Conservation (phyloP, 768 basidiomycete genomes). For the Zangia roseola region DNA sequence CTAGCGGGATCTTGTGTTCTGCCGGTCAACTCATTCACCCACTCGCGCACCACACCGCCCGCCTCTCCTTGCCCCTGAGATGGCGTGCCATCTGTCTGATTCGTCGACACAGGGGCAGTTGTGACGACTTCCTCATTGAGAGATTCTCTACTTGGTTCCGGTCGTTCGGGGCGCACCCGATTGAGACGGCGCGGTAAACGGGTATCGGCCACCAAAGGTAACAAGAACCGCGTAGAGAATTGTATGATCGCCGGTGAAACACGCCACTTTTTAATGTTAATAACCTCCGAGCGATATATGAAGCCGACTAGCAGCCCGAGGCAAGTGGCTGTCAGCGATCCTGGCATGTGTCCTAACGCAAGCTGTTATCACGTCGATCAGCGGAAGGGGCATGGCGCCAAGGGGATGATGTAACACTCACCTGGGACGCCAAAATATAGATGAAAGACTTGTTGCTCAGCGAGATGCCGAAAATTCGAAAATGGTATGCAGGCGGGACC, state of each 20-base stretch:
- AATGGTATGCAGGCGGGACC: constrained; percentile 74
- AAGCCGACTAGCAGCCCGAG: constrained; percentile 72
- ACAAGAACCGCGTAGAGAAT: constrained; percentile 56
- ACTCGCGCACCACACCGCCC: constrained; percentile 62
- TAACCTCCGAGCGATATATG: constrained; percentile 80
- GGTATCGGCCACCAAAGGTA: constrained; percentile 66
- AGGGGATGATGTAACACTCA: constrained; percentile 29
- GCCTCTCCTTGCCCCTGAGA: constrained; percentile 24
- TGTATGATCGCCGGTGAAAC: constrained; percentile 57
- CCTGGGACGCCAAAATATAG: constrained; percentile 74
- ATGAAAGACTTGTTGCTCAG: constrained; percentile 75
- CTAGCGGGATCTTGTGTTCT: constrained; percentile 53
- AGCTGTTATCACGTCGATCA: constrained; percentile 45
- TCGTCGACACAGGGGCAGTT: constrained; percentile 43
- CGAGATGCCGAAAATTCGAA: constrained; percentile 70
- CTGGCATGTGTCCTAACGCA: constrained; percentile 62
- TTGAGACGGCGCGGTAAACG: constrained; percentile 64
- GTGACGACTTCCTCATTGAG: constrained; percentile 62
- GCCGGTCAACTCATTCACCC: constrained; percentile 80
- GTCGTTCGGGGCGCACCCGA: constrained; percentile 67
- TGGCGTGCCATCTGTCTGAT: constrained; percentile 21
- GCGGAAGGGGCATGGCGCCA: neutral
- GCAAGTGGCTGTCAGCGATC: constrained; percentile 57
- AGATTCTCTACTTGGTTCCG: constrained; percentile 15
- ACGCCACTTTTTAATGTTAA: constrained; percentile 78